Base-by-base conservation (phyloP, 331 rosid genomes). In the Malus hybrid region DNA sequence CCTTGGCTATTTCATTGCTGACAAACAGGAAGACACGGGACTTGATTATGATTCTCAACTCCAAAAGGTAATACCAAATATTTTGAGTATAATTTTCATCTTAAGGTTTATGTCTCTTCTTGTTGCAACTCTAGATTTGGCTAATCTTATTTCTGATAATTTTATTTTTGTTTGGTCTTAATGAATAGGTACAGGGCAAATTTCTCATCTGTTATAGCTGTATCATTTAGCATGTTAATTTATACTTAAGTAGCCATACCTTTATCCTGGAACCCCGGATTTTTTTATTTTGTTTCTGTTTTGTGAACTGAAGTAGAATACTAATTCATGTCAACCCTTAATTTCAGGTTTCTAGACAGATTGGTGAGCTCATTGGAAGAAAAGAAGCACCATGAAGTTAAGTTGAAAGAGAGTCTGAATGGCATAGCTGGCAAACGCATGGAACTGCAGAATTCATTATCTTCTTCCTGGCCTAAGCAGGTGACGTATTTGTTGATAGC, bases 21-120 rank as follows among this genome's bases (percentile, higher is more conserved):
- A 91, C 97, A 68, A 86, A 91, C 79, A 87, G 86, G 82, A 91
- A 87, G 87, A 93, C 98, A 42, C 83, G 93, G 79, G 98, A 91
- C 80, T 81, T 93, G 84, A 84, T 93, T 65, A 88, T 93, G 98
- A 91, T 93, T 85, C 94, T 93, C 72, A 91, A 93, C 89, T 93
- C 97, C 63, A 91, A 88, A 86, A 89, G 97, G 91, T 87, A 74
- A 29, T 42, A 30, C 20, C 10, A 39, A 15, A 36, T 72, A 19
- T 71, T 57, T 76, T 52, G 24, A 64, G 19, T 20, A 30, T 63
- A 4, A 28, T 28, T 63, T 30, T 7, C 34, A 30, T 18, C 13
- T 5, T 30, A 39, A 64, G 28, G 28, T 12, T 60, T 24, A 10
- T 4, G 29, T 60, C 29, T 10, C 29, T 58, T 58, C 16, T 5